Conservation (phyloP, 148 eudicot species). For the Arctostaphylos glauca region DNA sequence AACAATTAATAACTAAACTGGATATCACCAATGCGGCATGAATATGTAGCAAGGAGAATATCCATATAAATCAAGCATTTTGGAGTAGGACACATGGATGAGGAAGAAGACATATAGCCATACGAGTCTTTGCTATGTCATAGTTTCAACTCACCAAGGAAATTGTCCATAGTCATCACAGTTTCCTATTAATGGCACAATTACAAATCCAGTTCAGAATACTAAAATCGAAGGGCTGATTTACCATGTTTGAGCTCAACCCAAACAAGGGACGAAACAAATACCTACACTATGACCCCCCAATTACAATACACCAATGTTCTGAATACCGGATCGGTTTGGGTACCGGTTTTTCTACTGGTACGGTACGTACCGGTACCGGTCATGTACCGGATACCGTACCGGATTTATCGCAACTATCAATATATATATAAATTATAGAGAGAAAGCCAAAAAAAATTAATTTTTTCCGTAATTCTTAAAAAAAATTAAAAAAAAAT, state of each 20-base stretch:
- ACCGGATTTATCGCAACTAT: too few species aligned
- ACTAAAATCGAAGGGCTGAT: not conserved
- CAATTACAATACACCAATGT: too few species aligned
- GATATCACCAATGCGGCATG: not conserved
- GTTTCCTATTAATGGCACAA: not conserved
- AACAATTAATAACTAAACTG: not conserved
- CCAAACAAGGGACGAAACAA: not conserved
- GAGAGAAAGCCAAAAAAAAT: too few species aligned
- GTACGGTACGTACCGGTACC: too few species aligned
- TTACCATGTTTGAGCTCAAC: slow-evolving; percentile 1
- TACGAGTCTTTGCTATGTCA: not conserved
- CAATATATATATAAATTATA: too few species aligned
- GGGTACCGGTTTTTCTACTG: too few species aligned
- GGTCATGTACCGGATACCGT: too few species aligned
- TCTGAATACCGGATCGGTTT: too few species aligned
- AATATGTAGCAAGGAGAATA: not conserved
- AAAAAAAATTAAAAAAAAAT: too few species aligned
- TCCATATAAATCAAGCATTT: too few species aligned
- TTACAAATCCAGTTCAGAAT: not conserved
- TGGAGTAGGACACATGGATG: too few species aligned
- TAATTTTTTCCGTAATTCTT: too few species aligned
- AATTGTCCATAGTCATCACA: not conserved
- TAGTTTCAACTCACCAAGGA: not conserved
- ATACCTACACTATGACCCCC: not conserved
- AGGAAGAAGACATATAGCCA: not conserved